A percentile compares a stretch with the other conserved stretches of the same genome.
Evolutionary conservation across 176 grass and related monocot genomes (phyloP).

Genomic region (Eragrostis curvula): DNA sequence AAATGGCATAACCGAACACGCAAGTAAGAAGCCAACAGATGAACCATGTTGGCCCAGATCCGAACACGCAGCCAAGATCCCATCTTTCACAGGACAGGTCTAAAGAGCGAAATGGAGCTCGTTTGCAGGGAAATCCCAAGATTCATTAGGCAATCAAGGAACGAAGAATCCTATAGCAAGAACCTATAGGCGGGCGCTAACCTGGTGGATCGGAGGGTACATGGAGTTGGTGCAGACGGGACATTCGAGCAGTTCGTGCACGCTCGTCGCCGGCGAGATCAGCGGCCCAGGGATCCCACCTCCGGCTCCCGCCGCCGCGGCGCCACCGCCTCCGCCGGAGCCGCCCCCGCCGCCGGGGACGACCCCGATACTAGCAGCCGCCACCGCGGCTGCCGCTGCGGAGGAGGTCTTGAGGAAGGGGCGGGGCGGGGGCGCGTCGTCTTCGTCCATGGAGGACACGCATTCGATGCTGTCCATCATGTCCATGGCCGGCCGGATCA

Average conservation of each 20-base stretch:
- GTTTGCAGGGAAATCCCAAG: background rate
- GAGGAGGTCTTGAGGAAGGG: background rate
- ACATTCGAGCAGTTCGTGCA: slow-evolving; percentile 96
- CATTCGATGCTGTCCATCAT: background rate
- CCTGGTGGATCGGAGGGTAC: slow-evolving; percentile 91
- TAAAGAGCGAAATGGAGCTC: background rate
- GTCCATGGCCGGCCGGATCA: background rate
- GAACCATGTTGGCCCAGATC: background rate
- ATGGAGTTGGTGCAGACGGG: slow-evolving; percentile 99
- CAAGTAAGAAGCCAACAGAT: background rate
- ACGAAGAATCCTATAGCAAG: background rate
- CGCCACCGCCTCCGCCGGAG: background rate
- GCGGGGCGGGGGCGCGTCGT: background rate
- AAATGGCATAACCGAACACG: background rate
- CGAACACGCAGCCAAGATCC: background rate
- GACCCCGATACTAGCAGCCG: background rate
- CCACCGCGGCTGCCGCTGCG: background rate
- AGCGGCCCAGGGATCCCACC: background rate
- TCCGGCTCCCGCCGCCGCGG: background rate
- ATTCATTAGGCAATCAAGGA: background rate
- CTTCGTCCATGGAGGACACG: background rate
- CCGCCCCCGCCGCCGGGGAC: background rate
- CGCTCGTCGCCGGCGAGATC: slow-evolving; percentile 52
- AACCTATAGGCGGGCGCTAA: background rate
- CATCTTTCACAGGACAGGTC: background rate